Conservation (phyloP, 139 green algal genomes). For the Chlamydomonas schloesseri region DNA sequence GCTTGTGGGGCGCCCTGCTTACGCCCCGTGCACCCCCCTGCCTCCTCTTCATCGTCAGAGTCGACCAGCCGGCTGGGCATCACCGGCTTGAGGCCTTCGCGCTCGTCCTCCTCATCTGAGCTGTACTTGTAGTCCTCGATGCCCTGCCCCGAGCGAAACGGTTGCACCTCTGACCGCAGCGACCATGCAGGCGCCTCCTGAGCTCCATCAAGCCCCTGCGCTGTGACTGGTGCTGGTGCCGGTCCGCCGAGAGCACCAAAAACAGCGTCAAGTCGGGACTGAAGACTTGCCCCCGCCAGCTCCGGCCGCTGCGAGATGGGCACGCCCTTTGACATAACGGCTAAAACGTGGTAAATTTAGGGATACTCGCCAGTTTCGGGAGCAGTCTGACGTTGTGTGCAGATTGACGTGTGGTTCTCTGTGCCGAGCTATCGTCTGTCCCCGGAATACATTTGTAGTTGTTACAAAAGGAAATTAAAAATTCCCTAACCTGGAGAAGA, state of each 20-base stretch:
- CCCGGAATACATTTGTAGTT: no score
- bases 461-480: no score
- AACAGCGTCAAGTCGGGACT: not conserved
- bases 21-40: not conserved
- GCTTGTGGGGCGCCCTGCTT: not conserved
- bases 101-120: constrained; percentile 3
- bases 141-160: not conserved
- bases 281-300: constrained; percentile 5
- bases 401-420: no score
- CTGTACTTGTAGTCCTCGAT: constrained; percentile 23
- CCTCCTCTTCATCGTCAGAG: constrained; percentile 21
- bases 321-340: constrained; percentile 9
- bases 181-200: not conserved
- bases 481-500: no score
- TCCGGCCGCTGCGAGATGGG: constrained; percentile 18
- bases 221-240: no score
- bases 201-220: not conserved
- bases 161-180: constrained; percentile 9
- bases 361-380: no score
- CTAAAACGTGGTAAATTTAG: not conserved
- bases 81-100: constrained; percentile 1
- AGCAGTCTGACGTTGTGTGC: no score
- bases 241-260: not conserved
- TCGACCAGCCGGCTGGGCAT: constrained; percentile 23
- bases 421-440: no score